Conservation (phyloP, 202 grass and related monocot species). For the Elaeis oleifera region DNA sequence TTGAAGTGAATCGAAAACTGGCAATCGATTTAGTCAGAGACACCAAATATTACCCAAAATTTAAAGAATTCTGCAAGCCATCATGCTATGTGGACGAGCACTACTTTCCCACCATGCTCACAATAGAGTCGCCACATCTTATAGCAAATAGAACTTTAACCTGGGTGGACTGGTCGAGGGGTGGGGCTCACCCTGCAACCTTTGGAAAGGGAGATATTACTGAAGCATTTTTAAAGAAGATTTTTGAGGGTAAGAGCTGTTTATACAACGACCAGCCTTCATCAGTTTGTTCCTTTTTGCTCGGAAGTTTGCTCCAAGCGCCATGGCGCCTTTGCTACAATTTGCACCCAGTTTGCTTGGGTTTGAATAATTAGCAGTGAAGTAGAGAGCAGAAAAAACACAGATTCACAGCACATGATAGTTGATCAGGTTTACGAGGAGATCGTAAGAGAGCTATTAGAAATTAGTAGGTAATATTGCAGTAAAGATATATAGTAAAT, state of each 20-base stretch:
- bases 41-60: constrained; percentile 52
- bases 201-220: constrained; percentile 39
- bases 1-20: constrained; percentile 34
- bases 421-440: no score
- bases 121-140: constrained; percentile 4
- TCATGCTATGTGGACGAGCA: constrained; percentile 64
- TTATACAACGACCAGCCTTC: constrained; percentile 41
- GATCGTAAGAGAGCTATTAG: no score
- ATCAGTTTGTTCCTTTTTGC: constrained; percentile 54
- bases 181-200: constrained; percentile 61
- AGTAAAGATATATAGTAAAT: no score
- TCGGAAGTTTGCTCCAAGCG: constrained; percentile 47
- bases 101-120: constrained; percentile 54
- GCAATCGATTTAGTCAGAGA: constrained; percentile 42
- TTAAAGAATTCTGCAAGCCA: constrained; percentile 35
- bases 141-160: constrained; percentile 57
- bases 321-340: constrained; percentile 29
- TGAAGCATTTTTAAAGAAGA: constrained; percentile 31
- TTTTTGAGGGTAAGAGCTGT: constrained; percentile 14
- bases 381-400: no score
- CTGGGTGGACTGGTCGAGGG: constrained; percentile 74
- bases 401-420: no score
- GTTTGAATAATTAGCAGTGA: not conserved
- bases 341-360: constrained; percentile 40
- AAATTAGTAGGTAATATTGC: no score